Base-by-base conservation (phyloP, 352 stramenopile genomes). In the Vaucheria bursata region DNA sequence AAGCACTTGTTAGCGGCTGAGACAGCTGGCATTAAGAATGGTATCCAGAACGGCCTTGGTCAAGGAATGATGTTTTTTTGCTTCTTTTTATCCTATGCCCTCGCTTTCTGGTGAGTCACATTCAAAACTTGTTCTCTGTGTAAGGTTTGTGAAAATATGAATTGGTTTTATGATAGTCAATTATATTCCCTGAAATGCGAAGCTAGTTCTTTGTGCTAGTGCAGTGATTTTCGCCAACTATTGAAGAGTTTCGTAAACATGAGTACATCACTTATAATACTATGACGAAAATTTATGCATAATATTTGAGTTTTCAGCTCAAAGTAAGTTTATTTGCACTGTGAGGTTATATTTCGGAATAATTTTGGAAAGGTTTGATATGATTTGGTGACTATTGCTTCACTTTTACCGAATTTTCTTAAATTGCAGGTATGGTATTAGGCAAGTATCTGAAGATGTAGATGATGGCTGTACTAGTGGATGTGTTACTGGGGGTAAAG, bases 401-500 rank as follows among this genome's bases (percentile, higher is more conserved):
- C 33, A 29, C 59, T 69, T 8, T 69, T 29, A 69, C 34, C 18
- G 29, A 18, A 18, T 3, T 40, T 12, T 25, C 65, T 25, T 25
- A 29, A n/a, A 4, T 40, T 25, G 12, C 31, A 72, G 65, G 65
- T 83, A 80, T 53, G 78, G 78, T 69, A 83, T 77, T 1, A 83
- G 75, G 38, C 78, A 83, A 74, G 78, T 81, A 1, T 6, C 68
- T 5, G 70, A 79, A 33, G 77, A 82, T 52, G 18, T 82, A 8
- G 77, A 79, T 3, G 32, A 31, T n/a, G 50, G 31, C n/a, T 82
- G 77, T 45, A 40, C 37, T 3, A 45, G 35, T 3, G 71, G 36
- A 6, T 50, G 72, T 18, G 8, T 12, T 25, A 84, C 53, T n/a
- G 84, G 84, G 29, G 84, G 84, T n/a, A 77, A 85, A n/a, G 84